Percentiles rank a stretch among this genome's conserved stretches.
These are phyloP conservation scores for Nicotiana paniculata DNA, from an alignment of 257 asterid species.

Conservation along the genomic window DNA sequence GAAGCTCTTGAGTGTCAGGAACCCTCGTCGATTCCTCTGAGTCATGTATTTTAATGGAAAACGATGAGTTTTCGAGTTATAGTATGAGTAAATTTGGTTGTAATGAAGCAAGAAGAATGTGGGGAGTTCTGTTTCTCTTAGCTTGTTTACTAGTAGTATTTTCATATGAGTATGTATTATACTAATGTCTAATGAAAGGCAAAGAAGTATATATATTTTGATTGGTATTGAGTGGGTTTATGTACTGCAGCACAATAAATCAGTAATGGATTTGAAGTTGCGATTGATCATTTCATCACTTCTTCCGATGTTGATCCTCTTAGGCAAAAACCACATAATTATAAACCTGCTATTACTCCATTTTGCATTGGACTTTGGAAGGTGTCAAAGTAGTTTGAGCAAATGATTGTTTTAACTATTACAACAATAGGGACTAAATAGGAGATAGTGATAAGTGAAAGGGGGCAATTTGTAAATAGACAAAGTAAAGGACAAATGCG, in stretches of 20 bases:
- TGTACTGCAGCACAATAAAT: not conserved
- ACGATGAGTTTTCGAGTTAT: not conserved
- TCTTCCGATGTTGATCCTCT: too few species aligned
- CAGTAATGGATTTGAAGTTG: not conserved
- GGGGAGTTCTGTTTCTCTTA: not conserved
- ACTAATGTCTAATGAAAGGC: slow-evolving; percentile 8
- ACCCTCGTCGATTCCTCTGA: slow-evolving; percentile 39
- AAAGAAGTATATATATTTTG: not conserved
- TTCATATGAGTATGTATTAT: not conserved
- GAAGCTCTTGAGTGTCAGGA: slow-evolving; percentile 69
- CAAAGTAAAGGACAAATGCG: too few species aligned
- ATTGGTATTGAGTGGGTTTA: not conserved
- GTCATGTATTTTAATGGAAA: not conserved
- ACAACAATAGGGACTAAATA: too few species aligned
- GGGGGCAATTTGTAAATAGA: too few species aligned
- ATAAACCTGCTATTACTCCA: too few species aligned
- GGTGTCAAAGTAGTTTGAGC: too few species aligned
- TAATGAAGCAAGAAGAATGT: not conserved
- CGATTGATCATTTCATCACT: not conserved
- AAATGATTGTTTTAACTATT: too few species aligned
- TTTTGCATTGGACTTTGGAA: too few species aligned
- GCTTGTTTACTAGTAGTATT: not conserved
- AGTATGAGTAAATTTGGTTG: not conserved
- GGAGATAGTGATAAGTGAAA: too few species aligned
- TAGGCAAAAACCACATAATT: too few species aligned